These are phyloP conservation scores for Chara braunii DNA, from an alignment of 139 green algal species.

Conservation along the genomic window DNA sequence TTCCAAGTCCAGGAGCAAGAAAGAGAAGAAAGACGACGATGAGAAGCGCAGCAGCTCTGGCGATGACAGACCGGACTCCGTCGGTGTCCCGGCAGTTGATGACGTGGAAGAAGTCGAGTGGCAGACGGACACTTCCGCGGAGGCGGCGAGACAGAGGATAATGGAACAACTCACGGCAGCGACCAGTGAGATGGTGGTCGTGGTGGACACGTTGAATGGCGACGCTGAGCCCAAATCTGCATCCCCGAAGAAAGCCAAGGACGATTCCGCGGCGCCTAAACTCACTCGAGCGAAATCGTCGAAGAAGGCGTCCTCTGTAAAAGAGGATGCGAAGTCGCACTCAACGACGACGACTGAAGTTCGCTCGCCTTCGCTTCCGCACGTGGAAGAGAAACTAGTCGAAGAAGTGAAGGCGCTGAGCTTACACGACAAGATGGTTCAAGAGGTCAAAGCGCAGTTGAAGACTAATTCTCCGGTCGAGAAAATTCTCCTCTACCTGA, in stretches of 20 bases:
- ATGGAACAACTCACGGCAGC: slow-evolving; percentile 80
- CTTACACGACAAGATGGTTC: slow-evolving; percentile 28
- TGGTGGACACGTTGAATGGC: slow-evolving; percentile 38
- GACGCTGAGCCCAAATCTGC: no score
- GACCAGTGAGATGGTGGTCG: slow-evolving; percentile 74
- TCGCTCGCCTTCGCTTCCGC: no score
- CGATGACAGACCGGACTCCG: background rate
- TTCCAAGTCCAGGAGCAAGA: slow-evolving; percentile 17
- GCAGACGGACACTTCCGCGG: slow-evolving; percentile 84
- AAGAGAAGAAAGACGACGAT: slow-evolving; percentile 33
- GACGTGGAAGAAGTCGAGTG: slow-evolving; percentile 73
- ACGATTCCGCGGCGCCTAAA: no score
- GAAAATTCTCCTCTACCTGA: background rate
- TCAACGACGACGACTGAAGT: background rate
- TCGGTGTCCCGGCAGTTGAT: slow-evolving; percentile 19
- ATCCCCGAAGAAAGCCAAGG: no score
- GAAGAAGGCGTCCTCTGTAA: background rate
- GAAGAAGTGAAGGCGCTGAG: slow-evolving; percentile 19
- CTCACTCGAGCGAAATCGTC: no score
- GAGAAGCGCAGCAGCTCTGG: slow-evolving; percentile 17
- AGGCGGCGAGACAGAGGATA: slow-evolving; percentile 59
- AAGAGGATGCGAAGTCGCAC: slow-evolving; percentile 16
- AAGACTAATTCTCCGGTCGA: slow-evolving; percentile 23
- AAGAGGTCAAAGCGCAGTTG: slow-evolving; percentile 25
- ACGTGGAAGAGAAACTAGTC: slow-evolving; percentile 19